Evolutionary conservation across 2,329 filamentous ascomycete genomes (phyloP).

Genomic region (Neonectria faginata): DNA sequence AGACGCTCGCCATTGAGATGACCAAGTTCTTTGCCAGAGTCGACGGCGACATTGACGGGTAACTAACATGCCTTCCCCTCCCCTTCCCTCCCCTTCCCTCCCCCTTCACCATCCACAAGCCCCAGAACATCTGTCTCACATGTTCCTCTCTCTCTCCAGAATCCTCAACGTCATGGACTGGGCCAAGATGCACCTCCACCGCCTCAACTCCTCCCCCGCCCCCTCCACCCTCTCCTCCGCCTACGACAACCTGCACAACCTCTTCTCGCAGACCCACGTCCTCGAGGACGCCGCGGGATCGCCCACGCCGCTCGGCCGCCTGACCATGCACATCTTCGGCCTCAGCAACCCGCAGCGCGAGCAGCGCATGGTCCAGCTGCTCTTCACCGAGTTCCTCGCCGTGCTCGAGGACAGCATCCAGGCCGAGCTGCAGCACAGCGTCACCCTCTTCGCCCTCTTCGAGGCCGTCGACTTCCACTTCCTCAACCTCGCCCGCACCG

Average conservation of each 20-base stretch:
- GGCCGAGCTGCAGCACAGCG: constrained; percentile 82
- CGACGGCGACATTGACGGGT: constrained; percentile 90
- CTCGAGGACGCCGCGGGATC: constrained; percentile 65
- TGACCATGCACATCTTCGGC: constrained; percentile 81
- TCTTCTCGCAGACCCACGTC: constrained; percentile 74
- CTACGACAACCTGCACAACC: constrained; percentile 85
- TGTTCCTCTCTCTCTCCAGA: constrained; percentile 52
- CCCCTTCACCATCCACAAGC: too few species aligned
- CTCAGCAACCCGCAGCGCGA: constrained; percentile 84
- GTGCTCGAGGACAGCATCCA: constrained; percentile 92
- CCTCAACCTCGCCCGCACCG: constrained; percentile 85
- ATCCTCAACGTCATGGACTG: constrained; percentile 97
- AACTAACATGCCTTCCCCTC: constrained; percentile 31
- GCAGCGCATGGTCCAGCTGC: constrained; percentile 82
- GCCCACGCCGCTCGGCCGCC: constrained; percentile 75
- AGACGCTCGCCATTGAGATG: constrained; percentile 84
- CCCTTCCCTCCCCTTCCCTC: neutral
- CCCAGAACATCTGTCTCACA: constrained; percentile 27
- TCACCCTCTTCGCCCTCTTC: constrained; percentile 88
- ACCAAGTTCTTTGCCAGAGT: constrained; percentile 94
- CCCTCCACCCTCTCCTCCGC: constrained; percentile 71
- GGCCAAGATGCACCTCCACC: constrained; percentile 86
- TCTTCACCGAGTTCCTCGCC: constrained; percentile 84
- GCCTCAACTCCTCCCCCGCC: constrained; percentile 71
- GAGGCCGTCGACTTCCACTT: constrained; percentile 92